Base-by-base conservation (phyloP, 1,139 yeast species). In the Pichia sp. region DNA sequence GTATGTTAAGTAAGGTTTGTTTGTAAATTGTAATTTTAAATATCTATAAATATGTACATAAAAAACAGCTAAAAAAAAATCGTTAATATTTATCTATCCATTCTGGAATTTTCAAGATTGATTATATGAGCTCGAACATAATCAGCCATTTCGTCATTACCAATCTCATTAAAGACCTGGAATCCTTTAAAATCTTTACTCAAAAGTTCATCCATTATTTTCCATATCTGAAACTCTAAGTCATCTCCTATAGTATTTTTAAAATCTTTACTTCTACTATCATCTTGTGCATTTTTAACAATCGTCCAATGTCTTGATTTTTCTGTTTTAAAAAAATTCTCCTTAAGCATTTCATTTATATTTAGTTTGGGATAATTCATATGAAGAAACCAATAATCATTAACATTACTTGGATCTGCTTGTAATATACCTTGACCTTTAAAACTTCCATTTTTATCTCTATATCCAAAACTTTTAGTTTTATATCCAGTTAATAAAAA, bases 401-500 rank as follows among this genome's bases (percentile, higher is more conserved):
- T 42, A n/a, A 36, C 30, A 41, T 54, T 48, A 36, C 47, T 51
- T 4, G 64, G 64, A 41, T 59, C 54, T 11, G 37, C 48, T 41
- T 60, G 64, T 39, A 60, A 40, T n/a, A 60, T 59, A 8, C 61
- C 57, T 43, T 59, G 63, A 2, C 64, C 64, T 26, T 30, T 43
- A 44, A 57, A 59, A 28, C 39, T 28, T 33, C 52, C 53, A 24
- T 46, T 42, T 29, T 47, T 44, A 39, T 59, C 56, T n/a, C 53
- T 48, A 39, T 50, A 54, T 2, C 63, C 64, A 40, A 56, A 58
- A 31, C 55, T 57, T 35, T 59, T 55, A 4, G 63, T 58, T 41
- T 53, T 58, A 8, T 50, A 47, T 8, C 61, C 61, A 3, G 60
- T 55, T 27, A 54, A 51, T 34, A 60, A 36, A 41, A 44, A 59